phyloP scores from a whole-genome alignment of 2,329 filamentous ascomycete species.

The Onygenales sp. region DNA sequence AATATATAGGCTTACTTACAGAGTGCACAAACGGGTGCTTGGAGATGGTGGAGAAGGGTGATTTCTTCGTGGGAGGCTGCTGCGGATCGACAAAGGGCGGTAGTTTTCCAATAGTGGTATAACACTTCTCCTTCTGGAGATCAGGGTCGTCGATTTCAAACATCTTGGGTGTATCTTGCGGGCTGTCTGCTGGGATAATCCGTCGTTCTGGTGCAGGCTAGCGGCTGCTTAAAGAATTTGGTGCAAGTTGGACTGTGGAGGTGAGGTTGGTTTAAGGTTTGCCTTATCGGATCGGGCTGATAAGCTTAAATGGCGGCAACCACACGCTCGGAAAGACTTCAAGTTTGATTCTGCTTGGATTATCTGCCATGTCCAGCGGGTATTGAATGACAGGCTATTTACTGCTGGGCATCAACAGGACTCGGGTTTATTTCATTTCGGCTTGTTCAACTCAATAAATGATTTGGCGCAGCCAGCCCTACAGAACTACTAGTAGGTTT shows the following conservation, averaged over 20 bases:
- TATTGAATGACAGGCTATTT: too few species aligned
- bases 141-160: conserved; percentile 33
- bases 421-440: too few species aligned
- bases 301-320: too few species aligned
- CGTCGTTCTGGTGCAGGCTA: background rate
- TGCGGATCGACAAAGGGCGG: conserved; percentile 58
- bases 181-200: background rate
- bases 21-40: conserved; percentile 60
- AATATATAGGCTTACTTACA: conserved; percentile 27
- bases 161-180: conserved; percentile 22
- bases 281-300: too few species aligned
- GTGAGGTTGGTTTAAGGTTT: background rate
- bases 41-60: conserved; percentile 64
- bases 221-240: too few species aligned
- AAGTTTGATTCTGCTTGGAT: too few species aligned
- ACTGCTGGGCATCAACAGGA: too few species aligned
- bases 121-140: conserved; percentile 52
- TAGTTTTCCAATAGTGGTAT: conserved; percentile 60
- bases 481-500: too few species aligned
- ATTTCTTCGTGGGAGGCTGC: conserved; percentile 61
- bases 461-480: too few species aligned
- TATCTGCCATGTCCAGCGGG: too few species aligned
- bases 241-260: background rate
- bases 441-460: too few species aligned
- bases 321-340: too few species aligned